Evolutionary conservation across 1,284 basidiomycete genomes (phyloP).

Genomic region (Acaromyces ingoldii): DNA sequence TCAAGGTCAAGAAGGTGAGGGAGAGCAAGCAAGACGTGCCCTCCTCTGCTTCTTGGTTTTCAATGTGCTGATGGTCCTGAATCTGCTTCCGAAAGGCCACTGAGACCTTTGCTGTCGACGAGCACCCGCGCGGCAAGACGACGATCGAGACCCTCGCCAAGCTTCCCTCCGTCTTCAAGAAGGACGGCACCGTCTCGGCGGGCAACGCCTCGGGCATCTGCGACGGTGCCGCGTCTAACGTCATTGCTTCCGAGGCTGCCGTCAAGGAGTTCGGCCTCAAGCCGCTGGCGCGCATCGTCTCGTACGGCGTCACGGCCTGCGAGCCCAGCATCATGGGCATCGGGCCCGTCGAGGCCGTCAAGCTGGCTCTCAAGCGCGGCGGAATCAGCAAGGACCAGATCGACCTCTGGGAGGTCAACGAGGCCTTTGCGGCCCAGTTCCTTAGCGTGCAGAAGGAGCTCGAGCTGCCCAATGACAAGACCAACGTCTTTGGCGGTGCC

Average conservation of each 20-base stretch:
- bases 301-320: slow-evolving; percentile 57
- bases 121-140: slow-evolving; percentile 66
- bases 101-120: slow-evolving; percentile 52
- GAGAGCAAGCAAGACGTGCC: background rate
- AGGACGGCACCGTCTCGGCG: slow-evolving; percentile 82
- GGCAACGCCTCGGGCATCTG: slow-evolving; percentile 94
- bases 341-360: slow-evolving; percentile 57
- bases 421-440: slow-evolving; percentile 91
- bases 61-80: background rate
- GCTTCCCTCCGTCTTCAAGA: slow-evolving; percentile 80
- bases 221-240: slow-evolving; percentile 93
- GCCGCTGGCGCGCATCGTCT: slow-evolving; percentile 83
- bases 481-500: slow-evolving; percentile 58
- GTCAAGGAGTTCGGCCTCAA: slow-evolving; percentile 76
- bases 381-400: slow-evolving; percentile 54
- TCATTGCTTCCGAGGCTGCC: slow-evolving; percentile 86
- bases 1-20: slow-evolving; percentile 46
- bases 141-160: slow-evolving; percentile 85
- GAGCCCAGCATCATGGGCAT: slow-evolving; percentile 60
- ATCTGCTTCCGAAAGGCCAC: slow-evolving; percentile 12
- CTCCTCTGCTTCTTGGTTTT: background rate
- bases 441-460: slow-evolving; percentile 85
- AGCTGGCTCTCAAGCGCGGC: slow-evolving; percentile 50
- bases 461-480: slow-evolving; percentile 60
- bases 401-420: slow-evolving; percentile 59